Evolutionary conservation across 805 yeast genomes (phyloP), one percentile per base, ranked within the genome.

Genomic region (Dipodascopsis tothii): DNA sequence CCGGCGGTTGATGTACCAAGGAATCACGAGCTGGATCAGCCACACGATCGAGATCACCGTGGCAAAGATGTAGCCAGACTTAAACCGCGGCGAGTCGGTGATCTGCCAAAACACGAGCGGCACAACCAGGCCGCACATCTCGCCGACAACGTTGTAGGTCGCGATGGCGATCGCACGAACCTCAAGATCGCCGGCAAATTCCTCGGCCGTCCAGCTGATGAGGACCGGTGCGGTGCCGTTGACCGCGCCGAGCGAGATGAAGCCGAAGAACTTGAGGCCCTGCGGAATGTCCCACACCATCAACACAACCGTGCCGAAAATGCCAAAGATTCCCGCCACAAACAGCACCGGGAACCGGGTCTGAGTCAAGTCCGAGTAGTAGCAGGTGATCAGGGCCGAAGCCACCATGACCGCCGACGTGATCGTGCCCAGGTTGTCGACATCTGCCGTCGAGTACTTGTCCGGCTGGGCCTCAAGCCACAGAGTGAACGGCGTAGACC

Each of bases 181-280:
- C 48, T 74, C 72, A 3, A 74, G 66, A 53, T 76, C 77, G 35
- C 71, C 66, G 38, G 80, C 66, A 43, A 77, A 72, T 28, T 76
- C 75, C 59, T 75, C 80, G 49, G 74, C 74, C 41, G 71, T 73
- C 79, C 80, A 77, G n/a, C 75, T 67, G 55, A 75, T 75, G n/a
- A 75, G 60, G 0, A 73, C 75, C 0, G 80, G 76, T 1, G 80
- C 80, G 68, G 72, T 72, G 9, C 80, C 77, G 75, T 80, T 71
- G 6, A 79, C 78, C 46, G 72, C 68, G 57, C 74, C 77, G 46
- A 72, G 77, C 30, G 77, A 58, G 56, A 74, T 69, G 60, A 69
- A 77, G 1, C 78, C 83, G 60, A 74, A 77, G 77, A 79, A 75
- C 52, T 73, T 75, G 3, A 76, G 77, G 9, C 68, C 53, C 51